These are phyloP conservation scores for Acanthamoeba triangularis DNA, from an alignment of 208 protist genomes.

Conservation along the genomic window DNA sequence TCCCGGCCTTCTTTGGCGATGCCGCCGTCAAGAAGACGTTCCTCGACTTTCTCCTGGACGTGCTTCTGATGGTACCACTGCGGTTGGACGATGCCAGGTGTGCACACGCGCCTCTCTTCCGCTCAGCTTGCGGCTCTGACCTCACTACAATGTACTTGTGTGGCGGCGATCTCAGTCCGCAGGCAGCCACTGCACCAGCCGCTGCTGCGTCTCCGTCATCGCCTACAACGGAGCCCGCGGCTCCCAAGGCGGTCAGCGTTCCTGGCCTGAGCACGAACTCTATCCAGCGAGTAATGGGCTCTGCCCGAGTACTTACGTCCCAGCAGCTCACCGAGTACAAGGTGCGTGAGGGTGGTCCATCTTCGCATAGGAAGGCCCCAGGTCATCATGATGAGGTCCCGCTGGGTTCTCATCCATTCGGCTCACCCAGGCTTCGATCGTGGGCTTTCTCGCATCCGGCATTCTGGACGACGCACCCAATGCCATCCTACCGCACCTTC, in stretches of 20 bases:
- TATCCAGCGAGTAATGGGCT: constrained; percentile 59
- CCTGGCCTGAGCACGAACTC: constrained; percentile 43
- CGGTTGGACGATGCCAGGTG: constrained; percentile 3
- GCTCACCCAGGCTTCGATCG: constrained; percentile 11
- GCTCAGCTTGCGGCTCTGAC: background rate
- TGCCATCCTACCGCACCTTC: constrained; percentile 36
- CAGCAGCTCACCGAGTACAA: constrained; percentile 56
- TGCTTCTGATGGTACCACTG: constrained; percentile 47
- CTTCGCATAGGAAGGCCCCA: no score
- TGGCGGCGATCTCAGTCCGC: background rate
- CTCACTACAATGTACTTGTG: background rate
- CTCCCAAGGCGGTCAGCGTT: background rate
- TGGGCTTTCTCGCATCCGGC: constrained; percentile 43
- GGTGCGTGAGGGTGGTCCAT: background rate
- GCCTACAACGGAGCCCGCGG: background rate
- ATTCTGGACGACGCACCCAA: constrained; percentile 55
- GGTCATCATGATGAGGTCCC: background rate
- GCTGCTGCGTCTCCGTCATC: background rate
- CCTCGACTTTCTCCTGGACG: constrained; percentile 44
- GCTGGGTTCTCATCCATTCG: background rate
- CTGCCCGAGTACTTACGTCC: constrained; percentile 17
- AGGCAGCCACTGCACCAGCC: background rate
- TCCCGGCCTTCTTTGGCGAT: constrained; percentile 56
- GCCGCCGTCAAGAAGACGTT: constrained; percentile 4
- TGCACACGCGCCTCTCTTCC: background rate